phyloP scores from a whole-genome alignment of 305 asterid genomes.

The Fraxinus greggii region DNA sequence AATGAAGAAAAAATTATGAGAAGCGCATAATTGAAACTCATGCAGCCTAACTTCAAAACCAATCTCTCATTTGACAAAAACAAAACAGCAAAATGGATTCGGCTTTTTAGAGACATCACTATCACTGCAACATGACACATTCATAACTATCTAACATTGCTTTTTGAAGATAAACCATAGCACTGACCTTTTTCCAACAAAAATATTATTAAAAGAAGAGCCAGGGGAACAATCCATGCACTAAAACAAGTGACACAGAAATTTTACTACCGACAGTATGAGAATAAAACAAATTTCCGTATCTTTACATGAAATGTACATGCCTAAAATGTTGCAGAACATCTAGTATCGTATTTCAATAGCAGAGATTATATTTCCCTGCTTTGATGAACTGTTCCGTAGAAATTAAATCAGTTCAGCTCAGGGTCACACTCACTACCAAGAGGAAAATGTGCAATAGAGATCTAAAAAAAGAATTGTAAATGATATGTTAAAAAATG shows the following conservation, averaged over 20 bases:
- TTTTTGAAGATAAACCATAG: neutral
- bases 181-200: neutral
- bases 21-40: neutral
- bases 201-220: neutral
- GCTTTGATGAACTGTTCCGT: neutral
- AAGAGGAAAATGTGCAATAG: neutral
- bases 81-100: conserved; percentile 11
- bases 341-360: conserved; percentile 7
- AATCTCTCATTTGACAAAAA: neutral
- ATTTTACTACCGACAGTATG: neutral
- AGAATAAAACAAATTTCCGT: neutral
- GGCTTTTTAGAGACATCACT: conserved; percentile 2
- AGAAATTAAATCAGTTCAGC: neutral
- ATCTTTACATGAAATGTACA: conserved; percentile 3
- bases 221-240: neutral
- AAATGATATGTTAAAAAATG: neutral
- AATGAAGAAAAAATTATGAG: neutral
- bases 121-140: conserved; percentile 6
- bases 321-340: conserved; percentile 1
- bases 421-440: neutral
- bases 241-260: neutral
- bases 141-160: neutral
- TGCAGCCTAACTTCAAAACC: conserved; percentile 6
- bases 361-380: neutral
- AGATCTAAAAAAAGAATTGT: neutral